Evolutionary conservation across 345 rosid species (phyloP), one percentile per base, ranked within the genome.

Genomic region (Moringa oleifera): DNA sequence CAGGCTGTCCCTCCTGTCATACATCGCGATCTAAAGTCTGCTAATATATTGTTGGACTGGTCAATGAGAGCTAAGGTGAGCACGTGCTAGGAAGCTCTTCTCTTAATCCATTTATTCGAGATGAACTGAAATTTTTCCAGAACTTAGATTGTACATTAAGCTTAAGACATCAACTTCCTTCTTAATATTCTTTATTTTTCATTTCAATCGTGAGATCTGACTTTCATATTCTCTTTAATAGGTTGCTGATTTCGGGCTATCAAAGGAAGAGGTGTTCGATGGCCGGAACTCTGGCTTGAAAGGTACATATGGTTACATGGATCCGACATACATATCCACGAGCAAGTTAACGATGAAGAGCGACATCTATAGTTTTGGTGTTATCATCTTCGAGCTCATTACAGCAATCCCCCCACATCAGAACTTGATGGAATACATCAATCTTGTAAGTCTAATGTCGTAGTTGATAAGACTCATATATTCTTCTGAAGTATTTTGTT

Each of bases 181-280:
- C 12, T 41, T 41, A 33, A 41, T 41, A 1, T 41, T 41, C 47
- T 41, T 41, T 28, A 28, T 28, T 41, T 41, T 41, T 1, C 17
- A 4, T 41, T 9, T 41, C 12, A 16, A 1, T 11, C 47, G 13
- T 15, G 17, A 41, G 47, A 41, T 41, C 12, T 41, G 16, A 41
- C 47, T 16, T 41, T 41, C 12, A 41, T 16, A 41, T 5, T 41
- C 7, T 11, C 15, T 56, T 25, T 55, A 25, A 50, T 66, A 94
- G 99, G 97, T 94, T 68, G 97, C 99, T 19, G 97, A 94, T 77
- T 94, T 94, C 21, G 97, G 99, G 62, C 78, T 94, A 58, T 94
- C 99, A 7, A 94, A 83, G 71, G 96, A 90, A 80, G 95, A 85
- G 75, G 83, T 73, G 37, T 85, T 81, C 18, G 91, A 94, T 46